A percentile compares a stretch with the other conserved stretches of the same genome.
These are phyloP conservation scores for Tolypocladium inflatum DNA, from an alignment of 2,329 filamentous ascomycete genomes.

Conservation along the genomic window DNA sequence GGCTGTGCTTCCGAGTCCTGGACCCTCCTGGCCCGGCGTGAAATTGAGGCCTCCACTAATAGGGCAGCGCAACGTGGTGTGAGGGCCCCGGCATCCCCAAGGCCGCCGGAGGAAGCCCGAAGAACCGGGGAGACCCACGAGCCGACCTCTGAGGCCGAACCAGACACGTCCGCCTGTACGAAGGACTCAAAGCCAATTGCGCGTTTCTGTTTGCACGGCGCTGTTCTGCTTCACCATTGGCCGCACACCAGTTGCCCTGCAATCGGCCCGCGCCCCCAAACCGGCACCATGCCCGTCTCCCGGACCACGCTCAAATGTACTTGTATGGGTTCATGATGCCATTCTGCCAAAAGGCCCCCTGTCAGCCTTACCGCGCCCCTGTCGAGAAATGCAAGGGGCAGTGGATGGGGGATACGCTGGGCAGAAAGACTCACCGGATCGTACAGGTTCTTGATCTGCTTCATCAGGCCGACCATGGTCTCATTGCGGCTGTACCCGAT, in stretches of 20 bases:
- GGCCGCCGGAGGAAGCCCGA: not conserved
- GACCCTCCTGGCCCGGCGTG: not conserved
- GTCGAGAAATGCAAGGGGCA: not conserved
- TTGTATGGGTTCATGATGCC: conserved; percentile 99
- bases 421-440: conserved; percentile 64
- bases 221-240: not conserved
- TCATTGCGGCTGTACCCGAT: conserved; percentile 88
- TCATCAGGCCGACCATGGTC: conserved; percentile 85
- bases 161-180: not conserved
- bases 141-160: not conserved
- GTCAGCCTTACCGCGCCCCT: conserved; percentile 13
- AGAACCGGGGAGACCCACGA: not conserved
- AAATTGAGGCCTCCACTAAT: conserved; percentile 1
- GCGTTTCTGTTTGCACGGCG: not conserved
- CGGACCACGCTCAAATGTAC: conserved; percentile 53
- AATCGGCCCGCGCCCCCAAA: not conserved
- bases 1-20: not conserved
- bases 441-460: conserved; percentile 86
- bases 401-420: not conserved
- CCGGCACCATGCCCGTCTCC: not conserved
- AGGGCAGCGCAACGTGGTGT: not conserved
- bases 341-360: conserved; percentile 47
- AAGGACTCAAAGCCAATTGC: not conserved
- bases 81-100: not conserved
- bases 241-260: not conserved